Percentiles rank a stretch among this genome's conserved stretches.
Conservation (phyloP, 2,329 filamentous ascomycete species). For the Aspergillus aculeatus region DNA sequence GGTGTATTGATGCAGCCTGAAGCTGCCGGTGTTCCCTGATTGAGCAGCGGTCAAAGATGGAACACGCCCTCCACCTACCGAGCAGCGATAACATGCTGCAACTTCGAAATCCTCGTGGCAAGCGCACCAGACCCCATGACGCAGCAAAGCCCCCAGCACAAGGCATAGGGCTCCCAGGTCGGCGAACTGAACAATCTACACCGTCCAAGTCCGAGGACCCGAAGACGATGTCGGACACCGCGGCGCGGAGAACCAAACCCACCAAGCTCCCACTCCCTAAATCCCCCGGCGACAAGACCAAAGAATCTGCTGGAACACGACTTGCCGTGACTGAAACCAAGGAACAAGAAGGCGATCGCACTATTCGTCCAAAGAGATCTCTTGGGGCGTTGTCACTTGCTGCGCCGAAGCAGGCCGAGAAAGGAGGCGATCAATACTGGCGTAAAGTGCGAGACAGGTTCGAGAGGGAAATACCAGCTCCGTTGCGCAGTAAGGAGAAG, state of each 20-base stretch:
- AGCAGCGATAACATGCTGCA: constrained; percentile 30
- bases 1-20: constrained; percentile 16
- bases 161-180: neutral
- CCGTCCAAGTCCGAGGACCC: constrained; percentile 10
- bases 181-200: neutral
- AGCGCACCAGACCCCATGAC: constrained; percentile 12
- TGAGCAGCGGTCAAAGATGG: constrained; percentile 24
- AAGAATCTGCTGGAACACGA: constrained; percentile 16
- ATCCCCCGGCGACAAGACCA: constrained; percentile 18
- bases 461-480: constrained; percentile 25
- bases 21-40: constrained; percentile 2
- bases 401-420: constrained; percentile 16
- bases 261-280: constrained; percentile 33
- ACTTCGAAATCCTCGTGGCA: constrained; percentile 21
- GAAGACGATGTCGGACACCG: constrained; percentile 10
- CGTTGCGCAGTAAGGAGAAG: constrained; percentile 20
- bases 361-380: constrained; percentile 9
- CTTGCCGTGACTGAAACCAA: constrained; percentile 13
- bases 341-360: constrained; percentile 1
- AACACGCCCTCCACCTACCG: constrained; percentile 26
- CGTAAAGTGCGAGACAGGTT: constrained; percentile 27
- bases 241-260: constrained; percentile 19
- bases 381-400: constrained; percentile 7
- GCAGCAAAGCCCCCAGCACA: constrained; percentile 18
- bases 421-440: constrained; percentile 31